These are phyloP conservation scores for Mycena metata DNA, from an alignment of 768 basidiomycete species.

Conservation along the genomic window DNA sequence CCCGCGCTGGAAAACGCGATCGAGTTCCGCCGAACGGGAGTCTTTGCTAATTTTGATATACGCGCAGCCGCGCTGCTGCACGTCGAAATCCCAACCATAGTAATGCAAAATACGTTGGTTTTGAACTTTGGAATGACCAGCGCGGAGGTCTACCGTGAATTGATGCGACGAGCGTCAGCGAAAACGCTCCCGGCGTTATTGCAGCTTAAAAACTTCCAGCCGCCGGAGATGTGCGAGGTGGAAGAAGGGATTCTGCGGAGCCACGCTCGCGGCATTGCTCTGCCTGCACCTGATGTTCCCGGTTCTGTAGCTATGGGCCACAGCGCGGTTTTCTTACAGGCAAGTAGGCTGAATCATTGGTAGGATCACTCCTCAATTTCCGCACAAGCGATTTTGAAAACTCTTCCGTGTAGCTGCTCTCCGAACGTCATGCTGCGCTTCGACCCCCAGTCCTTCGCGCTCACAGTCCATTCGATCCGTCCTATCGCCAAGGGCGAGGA, in stretches of 20 bases:
- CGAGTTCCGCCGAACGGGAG: conserved; percentile 25
- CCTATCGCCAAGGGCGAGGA: conserved; percentile 37
- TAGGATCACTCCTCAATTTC: not conserved
- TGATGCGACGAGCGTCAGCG: conserved; percentile 27
- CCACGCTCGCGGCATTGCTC: conserved; percentile 22
- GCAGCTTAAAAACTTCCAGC: conserved; percentile 28
- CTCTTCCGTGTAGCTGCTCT: conserved; percentile 23
- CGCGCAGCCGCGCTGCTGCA: conserved; percentile 25
- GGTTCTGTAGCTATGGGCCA: conserved; percentile 32
- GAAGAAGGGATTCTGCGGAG: conserved; percentile 35
- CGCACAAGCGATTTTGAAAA: not conserved
- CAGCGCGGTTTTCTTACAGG: conserved; percentile 28
- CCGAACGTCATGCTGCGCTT: conserved; percentile 34
- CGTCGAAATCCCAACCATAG: conserved; percentile 30
- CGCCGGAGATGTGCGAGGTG: conserved; percentile 11
- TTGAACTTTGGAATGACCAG: conserved; percentile 29
- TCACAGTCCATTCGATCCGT: conserved; percentile 25
- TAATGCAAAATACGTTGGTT: conserved; percentile 33
- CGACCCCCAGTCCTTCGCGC: conserved; percentile 34
- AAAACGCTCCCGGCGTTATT: conserved; percentile 18
- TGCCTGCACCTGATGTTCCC: conserved; percentile 20
- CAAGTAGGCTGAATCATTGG: conserved; percentile 37
- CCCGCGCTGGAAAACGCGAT: conserved; percentile 25
- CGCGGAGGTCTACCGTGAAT: conserved; percentile 30
- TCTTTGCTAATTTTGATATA: conserved; percentile 26